Percentiles rank a stretch among this genome's conserved stretches.
Conservation (phyloP, 148 eudicot species). For the Arbutus unedo region DNA sequence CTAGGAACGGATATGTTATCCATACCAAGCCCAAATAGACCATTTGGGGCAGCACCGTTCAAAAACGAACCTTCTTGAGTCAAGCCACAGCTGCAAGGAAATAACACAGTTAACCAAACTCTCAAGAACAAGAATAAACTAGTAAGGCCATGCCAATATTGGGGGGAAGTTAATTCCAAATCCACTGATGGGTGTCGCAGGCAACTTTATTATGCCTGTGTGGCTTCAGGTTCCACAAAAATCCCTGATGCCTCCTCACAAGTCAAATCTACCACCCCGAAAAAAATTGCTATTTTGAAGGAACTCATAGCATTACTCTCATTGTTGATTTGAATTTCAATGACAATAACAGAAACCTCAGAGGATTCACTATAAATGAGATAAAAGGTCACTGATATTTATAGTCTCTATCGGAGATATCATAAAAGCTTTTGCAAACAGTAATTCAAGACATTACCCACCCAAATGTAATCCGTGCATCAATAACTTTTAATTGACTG, state of each 20-base stretch:
- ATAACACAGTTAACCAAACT: background rate
- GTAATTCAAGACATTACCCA: conserved; percentile 25
- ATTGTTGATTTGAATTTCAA: conserved; percentile 26
- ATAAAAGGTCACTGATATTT: background rate
- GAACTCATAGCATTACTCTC: background rate
- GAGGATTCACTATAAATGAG: background rate
- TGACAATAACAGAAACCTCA: background rate
- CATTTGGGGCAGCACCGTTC: conserved; percentile 77
- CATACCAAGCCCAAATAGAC: conserved; percentile 84
- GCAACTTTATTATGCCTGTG: background rate
- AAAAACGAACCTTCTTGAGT: conserved; percentile 76
- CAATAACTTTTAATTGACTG: conserved; percentile 31
- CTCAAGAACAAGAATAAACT: background rate
- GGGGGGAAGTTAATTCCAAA: background rate
- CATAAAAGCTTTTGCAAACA: background rate
- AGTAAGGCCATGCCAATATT: background rate
- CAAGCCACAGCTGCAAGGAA: conserved; percentile 68
- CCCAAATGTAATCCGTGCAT: conserved; percentile 71
- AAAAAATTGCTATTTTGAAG: background rate
- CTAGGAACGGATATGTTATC: conserved; percentile 71
- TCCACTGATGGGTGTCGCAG: background rate
- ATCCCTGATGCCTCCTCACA: background rate
- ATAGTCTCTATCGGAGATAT: background rate
- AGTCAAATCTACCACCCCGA: background rate
- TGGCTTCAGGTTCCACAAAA: background rate